Evolutionary conservation across 2,329 filamentous ascomycete species (phyloP).

Genomic region (Fusarium hostae): DNA sequence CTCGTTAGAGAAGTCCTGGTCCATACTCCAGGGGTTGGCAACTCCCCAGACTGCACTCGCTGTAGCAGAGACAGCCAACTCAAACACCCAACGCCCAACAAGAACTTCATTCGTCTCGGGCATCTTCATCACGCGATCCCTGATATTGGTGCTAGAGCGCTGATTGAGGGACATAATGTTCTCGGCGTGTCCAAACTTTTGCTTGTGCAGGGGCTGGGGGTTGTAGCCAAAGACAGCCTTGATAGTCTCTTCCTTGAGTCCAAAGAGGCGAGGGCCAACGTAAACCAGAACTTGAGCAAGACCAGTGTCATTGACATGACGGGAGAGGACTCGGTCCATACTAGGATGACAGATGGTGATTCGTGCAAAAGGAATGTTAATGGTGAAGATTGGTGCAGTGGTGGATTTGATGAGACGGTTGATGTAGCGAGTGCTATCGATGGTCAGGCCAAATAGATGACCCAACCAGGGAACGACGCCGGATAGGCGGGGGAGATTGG

Average conservation of each 20-base stretch:
- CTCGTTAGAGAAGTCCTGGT: slow-evolving; percentile 45
- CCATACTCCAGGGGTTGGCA: slow-evolving; percentile 47
- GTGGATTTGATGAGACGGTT: slow-evolving; percentile 42
- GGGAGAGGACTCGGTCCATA: slow-evolving; percentile 43
- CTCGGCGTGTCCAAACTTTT: slow-evolving; percentile 42
- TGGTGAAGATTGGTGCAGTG: slow-evolving; percentile 43
- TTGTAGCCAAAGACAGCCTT: slow-evolving; percentile 41
- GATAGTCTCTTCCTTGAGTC: slow-evolving; percentile 39
- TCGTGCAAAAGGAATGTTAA: slow-evolving; percentile 45
- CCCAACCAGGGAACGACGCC: slow-evolving; percentile 42
- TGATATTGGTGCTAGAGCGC: slow-evolving; percentile 36
- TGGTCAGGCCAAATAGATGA: slow-evolving; percentile 41
- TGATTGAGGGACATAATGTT: slow-evolving; percentile 41
- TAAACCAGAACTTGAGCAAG: slow-evolving; percentile 47
- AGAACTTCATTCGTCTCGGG: slow-evolving; percentile 29
- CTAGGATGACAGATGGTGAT: slow-evolving; percentile 45
- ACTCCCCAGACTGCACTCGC: slow-evolving; percentile 48
- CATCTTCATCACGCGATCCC: slow-evolving; percentile 37
- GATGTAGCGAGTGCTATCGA: slow-evolving; percentile 43
- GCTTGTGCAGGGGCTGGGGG: slow-evolving; percentile 44
- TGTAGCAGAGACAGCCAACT: slow-evolving; percentile 46
- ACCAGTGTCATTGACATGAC: slow-evolving; percentile 46
- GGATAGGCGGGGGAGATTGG: slow-evolving; percentile 36
- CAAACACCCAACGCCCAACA: slow-evolving; percentile 46
- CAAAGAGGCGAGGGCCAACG: slow-evolving; percentile 45